A percentile compares a stretch with the other conserved stretches of the same genome.
phyloP scores from a whole-genome alignment of 2,329 filamentous ascomycete genomes.

The Huntiella abstrusa region DNA sequence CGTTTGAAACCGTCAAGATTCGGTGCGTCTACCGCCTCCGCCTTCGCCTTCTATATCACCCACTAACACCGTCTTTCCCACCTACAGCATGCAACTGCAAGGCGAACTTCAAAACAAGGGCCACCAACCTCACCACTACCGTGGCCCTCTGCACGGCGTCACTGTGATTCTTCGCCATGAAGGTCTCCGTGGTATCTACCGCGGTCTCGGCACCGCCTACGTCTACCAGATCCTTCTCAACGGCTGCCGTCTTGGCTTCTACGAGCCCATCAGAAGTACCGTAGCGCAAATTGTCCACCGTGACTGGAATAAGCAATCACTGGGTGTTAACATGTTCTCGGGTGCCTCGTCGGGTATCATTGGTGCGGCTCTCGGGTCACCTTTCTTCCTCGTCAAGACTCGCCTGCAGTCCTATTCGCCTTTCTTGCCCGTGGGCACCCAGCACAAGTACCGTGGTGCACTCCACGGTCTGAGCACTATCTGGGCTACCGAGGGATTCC shows the following conservation, averaged over 20 bases:
- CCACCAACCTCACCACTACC: conserved; percentile 73
- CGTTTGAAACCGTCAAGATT: conserved; percentile 98
- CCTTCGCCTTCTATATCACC: not conserved
- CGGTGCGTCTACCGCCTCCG: conserved; percentile 36
- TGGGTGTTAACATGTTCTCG: conserved; percentile 84
- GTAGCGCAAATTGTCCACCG: conserved; percentile 52
- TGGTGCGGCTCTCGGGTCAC: conserved; percentile 79
- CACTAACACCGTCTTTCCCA: not conserved
- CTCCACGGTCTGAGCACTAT: conserved; percentile 69
- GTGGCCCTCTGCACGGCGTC: conserved; percentile 78
- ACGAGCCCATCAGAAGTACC: conserved; percentile 72
- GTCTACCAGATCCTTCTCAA: conserved; percentile 93
- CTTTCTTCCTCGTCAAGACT: conserved; percentile 97
- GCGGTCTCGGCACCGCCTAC: conserved; percentile 81
- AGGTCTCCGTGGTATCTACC: conserved; percentile 66
- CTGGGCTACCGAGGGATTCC: conserved; percentile 54
- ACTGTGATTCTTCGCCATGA: conserved; percentile 82
- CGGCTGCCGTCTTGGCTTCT: conserved; percentile 90
- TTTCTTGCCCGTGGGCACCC: conserved; percentile 86
- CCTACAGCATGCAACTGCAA: conserved; percentile 68
- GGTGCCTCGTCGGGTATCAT: conserved; percentile 79
- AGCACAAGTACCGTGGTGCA: conserved; percentile 79
- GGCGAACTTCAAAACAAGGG: conserved; percentile 81
- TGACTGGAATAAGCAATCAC: conserved; percentile 57
- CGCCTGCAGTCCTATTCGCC: conserved; percentile 85